Evolutionary conservation across 306 rosid genomes (phyloP), one percentile per base, ranked within the genome.

Genomic region (Trifolium dubium): DNA sequence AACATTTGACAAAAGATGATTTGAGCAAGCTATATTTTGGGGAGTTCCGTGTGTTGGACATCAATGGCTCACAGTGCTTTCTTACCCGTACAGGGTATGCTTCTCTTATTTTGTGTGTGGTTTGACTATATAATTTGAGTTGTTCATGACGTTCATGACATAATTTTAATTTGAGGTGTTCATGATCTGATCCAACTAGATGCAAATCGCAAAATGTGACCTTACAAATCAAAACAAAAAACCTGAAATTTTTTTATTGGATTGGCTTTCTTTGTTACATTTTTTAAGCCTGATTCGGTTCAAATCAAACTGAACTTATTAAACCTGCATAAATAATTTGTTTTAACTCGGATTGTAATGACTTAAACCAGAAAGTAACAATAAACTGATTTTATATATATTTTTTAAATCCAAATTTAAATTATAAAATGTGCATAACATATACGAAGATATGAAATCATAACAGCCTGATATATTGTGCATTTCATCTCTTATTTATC

Each of bases 31-130:
- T 93, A 6, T 93, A 86, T 77, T 93, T 91, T 69, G 97, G 98
- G 35, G 91, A 87, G 80, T 91, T 93, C 80, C 82, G 72, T 6
- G 79, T 91, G 6, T 83, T 93, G 89, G 96, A 91, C 64, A 89
- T 93, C 83, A 85, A 93, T 84, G 98, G 97, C 37, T 76, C 84
- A 0, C 81, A 28, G 29, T 91, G 97, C 83, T 93, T 89, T 81
- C 96, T 91, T 73, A 93, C 98, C 10, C 86, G 97, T 83, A 93
- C 98, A 14, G 97, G 97, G 98, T 91, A 86, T 79, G 88, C 37
- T 80, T 80, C 50, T 34, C 46, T 62, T 76, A 5, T 3, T 31
- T 6, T 31, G 32, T 66, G 76, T 40, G 35, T 14, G 15, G 50
- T 46, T 66, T 66, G 67, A 14, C 64, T 46, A 35, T 67, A 31